Evolutionary conservation across 345 rosid genomes (phyloP), one percentile per base, ranked within the genome.

Genomic region (Linum trigynum): DNA sequence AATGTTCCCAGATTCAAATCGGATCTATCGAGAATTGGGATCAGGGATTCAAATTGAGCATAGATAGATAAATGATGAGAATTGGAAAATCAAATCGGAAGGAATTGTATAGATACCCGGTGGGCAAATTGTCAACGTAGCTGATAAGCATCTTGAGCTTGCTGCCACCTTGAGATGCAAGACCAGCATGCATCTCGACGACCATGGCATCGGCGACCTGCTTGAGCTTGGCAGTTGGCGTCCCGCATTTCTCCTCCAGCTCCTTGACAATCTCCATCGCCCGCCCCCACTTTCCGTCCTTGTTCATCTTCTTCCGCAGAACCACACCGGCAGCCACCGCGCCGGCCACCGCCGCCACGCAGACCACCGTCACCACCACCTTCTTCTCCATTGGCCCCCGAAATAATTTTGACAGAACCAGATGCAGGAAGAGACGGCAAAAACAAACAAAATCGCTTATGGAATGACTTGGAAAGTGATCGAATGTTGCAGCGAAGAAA

Each of bases 181-280:
- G 99, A 39, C 98, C 99, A 10, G 98, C 99, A 67, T 89, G 95
- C 97, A 91, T 95, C 98, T 91, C 99, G 36, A 89, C 97, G 23
- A 95, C 75, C 99, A 95, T 83, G 63, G 99, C 98, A 72, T 91
- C 98, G 16, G 97, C 97, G 64, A 95, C 89, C 72, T 80, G 92
- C 66, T 81, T 78, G 57, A 95, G 77, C 76, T 82, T 87, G 50
- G 69, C 71, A 17, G 72, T 62, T 1, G 99, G 92, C 17, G 96
- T 83, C 68, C 75, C 91, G 57, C 96, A 89, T 68, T 84, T 87
- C 59, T 87, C 89, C 67, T 91, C 97, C 8, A 95, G 78, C 42
- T 84, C 96, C 65, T 70, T 86, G 65, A 95, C 53, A 62, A 91
- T 91, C 72, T 72, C 99, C 74, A 77, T 81, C 66, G 87, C 96